Conservation (phyloP, 257 asterid genomes). For the Cynanchum wilfordii region DNA sequence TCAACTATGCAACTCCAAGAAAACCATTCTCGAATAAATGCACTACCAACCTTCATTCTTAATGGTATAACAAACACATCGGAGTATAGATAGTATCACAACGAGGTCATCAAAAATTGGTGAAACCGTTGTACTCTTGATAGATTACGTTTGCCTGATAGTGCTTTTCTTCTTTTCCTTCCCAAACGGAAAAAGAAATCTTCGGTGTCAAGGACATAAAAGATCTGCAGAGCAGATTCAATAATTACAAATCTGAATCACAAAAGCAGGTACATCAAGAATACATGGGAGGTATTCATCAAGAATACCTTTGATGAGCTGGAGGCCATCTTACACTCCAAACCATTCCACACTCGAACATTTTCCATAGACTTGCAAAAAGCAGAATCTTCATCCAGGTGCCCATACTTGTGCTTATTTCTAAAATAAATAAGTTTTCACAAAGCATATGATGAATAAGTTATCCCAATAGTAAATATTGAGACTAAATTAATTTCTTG, state of each 20-base stretch:
- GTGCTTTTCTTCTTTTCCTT: slow-evolving; percentile 34
- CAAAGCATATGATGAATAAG: neutral
- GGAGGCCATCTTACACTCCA: slow-evolving; percentile 95
- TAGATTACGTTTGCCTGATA: slow-evolving; percentile 23
- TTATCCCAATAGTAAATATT: neutral
- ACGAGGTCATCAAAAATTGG: slow-evolving; percentile 40
- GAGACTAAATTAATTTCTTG: neutral
- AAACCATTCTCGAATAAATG: neutral
- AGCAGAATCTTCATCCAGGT: slow-evolving; percentile 52
- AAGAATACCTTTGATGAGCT: slow-evolving; percentile 71
- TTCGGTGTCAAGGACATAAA: slow-evolving; percentile 87
- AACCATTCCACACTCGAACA: slow-evolving; percentile 61
- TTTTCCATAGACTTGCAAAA: slow-evolving; percentile 58
- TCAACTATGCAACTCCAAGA: neutral
- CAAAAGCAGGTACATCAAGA: neutral
- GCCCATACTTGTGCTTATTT: slow-evolving; percentile 50
- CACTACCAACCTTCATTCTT: slow-evolving; percentile 3
- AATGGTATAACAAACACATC: neutral
- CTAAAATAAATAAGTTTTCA: slow-evolving; percentile 32
- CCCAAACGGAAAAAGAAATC: slow-evolving; percentile 75
- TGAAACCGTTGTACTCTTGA: slow-evolving; percentile 51
- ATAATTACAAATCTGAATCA: slow-evolving; percentile 5
- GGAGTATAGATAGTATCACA: neutral
- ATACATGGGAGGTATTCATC: neutral
- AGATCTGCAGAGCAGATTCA: slow-evolving; percentile 50